phyloP scores from a whole-genome alignment of 257 asterid genomes.

The Hygrophila difformis region DNA sequence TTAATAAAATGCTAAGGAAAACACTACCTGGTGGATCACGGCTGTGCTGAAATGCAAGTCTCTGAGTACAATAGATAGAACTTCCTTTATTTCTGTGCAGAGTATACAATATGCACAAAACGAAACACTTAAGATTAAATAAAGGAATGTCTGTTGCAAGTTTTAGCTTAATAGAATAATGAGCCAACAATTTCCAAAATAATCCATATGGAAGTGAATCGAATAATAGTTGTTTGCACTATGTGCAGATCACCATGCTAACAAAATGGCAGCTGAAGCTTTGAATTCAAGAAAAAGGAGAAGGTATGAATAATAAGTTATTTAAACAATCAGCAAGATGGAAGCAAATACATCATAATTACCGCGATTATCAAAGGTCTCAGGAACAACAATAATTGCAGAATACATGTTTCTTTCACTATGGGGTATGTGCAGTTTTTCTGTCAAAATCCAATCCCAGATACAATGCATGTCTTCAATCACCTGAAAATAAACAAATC shows the following conservation, averaged over 20 bases:
- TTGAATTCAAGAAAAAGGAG: neutral
- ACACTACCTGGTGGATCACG: constrained; percentile 89
- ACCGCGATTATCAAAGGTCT: constrained; percentile 92
- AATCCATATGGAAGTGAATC: neutral
- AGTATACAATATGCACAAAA: constrained; percentile 18
- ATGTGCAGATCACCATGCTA: neutral
- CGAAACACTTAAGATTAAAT: constrained; percentile 6
- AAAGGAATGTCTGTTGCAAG: constrained; percentile 1
- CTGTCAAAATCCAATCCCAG: constrained; percentile 89
- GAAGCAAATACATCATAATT: constrained; percentile 17
- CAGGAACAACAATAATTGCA: constrained; percentile 85
- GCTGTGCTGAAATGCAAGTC: constrained; percentile 78
- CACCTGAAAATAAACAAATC: constrained; percentile 37
- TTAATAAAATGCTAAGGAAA: constrained; percentile 13
- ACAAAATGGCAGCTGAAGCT: neutral
- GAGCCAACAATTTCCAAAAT: constrained; percentile 3
- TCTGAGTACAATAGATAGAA: constrained; percentile 69
- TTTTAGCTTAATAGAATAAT: constrained; percentile 4
- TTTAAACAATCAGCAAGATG: constrained; percentile 3
- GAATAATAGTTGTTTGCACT: neutral
- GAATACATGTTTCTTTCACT: constrained; percentile 64
- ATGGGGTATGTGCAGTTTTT: constrained; percentile 57
- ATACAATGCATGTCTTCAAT: constrained; percentile 82
- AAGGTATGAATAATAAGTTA: neutral
- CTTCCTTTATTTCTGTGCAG: constrained; percentile 78